Evolutionary conservation across 2,329 filamentous ascomycete genomes (phyloP).

Genomic region (Aspergillus cejpii): DNA sequence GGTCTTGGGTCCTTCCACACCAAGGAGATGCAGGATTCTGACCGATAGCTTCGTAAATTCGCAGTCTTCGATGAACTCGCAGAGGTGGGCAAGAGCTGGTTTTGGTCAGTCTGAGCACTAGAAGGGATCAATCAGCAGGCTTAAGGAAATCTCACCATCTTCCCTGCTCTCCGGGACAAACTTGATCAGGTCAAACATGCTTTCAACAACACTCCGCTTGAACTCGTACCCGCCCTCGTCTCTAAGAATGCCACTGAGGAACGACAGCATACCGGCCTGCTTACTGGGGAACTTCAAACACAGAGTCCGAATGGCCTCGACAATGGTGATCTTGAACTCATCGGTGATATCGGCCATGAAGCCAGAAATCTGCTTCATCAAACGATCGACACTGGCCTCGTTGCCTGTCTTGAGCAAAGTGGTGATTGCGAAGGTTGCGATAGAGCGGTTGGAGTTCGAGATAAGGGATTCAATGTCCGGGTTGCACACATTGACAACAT

Average conservation of each 20-base stretch:
- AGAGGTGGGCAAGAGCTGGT: slow-evolving; percentile 78
- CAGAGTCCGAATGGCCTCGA: slow-evolving; percentile 92
- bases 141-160: slow-evolving; percentile 43
- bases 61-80: slow-evolving; percentile 98
- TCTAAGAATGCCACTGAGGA: slow-evolving; percentile 91
- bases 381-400: slow-evolving; percentile 87
- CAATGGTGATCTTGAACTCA: slow-evolving; percentile 99
- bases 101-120: slow-evolving; percentile 15
- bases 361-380: slow-evolving; percentile 97
- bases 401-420: slow-evolving; percentile 97
- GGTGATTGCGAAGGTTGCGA: slow-evolving; percentile 96
- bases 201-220: slow-evolving; percentile 94
- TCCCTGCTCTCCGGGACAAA: slow-evolving; percentile 85
- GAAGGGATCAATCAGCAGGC: neutral
- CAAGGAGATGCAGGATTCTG: slow-evolving; percentile 86
- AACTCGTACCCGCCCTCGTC: slow-evolving; percentile 98
- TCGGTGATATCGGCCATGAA: slow-evolving; percentile 99
- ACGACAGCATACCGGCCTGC: slow-evolving; percentile 94
- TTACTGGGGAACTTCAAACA: slow-evolving; percentile 98
- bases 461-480: slow-evolving; percentile 96
- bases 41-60: slow-evolving; percentile 98
- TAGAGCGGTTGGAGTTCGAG: slow-evolving; percentile 92
- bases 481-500: slow-evolving; percentile 87
- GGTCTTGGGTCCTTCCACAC: slow-evolving; percentile 90
- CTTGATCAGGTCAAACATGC: slow-evolving; percentile 98